Evolutionary conservation across 2,329 filamentous ascomycete species (phyloP).

Genomic region (Colletotrichum camelliae): DNA sequence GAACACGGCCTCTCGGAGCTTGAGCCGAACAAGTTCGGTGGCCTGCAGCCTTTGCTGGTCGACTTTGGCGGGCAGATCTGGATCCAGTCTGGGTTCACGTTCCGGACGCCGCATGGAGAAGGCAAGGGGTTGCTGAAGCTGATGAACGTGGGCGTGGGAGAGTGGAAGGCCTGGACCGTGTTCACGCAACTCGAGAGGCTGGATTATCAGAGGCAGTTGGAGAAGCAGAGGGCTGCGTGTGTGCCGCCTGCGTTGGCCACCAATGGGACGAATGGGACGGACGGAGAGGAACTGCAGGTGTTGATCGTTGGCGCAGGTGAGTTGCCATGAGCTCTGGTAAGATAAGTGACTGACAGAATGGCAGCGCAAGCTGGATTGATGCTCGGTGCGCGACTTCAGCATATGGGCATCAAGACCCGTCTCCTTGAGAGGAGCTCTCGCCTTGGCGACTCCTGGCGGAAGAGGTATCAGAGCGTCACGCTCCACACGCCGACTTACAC

Average conservation of each 20-base stretch:
- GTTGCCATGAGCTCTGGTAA: neutral
- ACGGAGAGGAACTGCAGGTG: slow-evolving; percentile 30
- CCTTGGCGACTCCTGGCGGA: slow-evolving; percentile 55
- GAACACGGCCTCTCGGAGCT: neutral
- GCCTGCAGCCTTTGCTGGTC: slow-evolving; percentile 17
- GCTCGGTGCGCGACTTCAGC: slow-evolving; percentile 35
- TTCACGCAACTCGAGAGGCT: slow-evolving; percentile 30
- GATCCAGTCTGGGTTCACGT: slow-evolving; percentile 24
- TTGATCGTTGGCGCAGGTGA: slow-evolving; percentile 45
- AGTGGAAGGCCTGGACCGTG: slow-evolving; percentile 30
- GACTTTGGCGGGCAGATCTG: slow-evolving; percentile 21
- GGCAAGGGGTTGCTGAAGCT: slow-evolving; percentile 27
- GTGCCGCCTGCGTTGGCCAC: neutral
- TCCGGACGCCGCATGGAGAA: slow-evolving; percentile 22
- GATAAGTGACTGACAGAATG: neutral
- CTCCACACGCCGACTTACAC: slow-evolving; percentile 27
- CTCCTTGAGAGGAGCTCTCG: slow-evolving; percentile 49
- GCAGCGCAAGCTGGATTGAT: slow-evolving; percentile 47
- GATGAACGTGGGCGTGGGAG: slow-evolving; percentile 5
- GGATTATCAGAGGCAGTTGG: slow-evolving; percentile 20
- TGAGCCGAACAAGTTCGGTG: slow-evolving; percentile 1
- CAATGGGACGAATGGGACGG: slow-evolving; percentile 30
- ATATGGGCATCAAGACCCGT: slow-evolving; percentile 34
- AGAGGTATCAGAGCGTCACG: slow-evolving; percentile 43
- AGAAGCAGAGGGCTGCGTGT: neutral